Base-by-base conservation (phyloP, 2,329 filamentous ascomycete genomes). In the Xenosphaeropsis pyriputrescens region DNA sequence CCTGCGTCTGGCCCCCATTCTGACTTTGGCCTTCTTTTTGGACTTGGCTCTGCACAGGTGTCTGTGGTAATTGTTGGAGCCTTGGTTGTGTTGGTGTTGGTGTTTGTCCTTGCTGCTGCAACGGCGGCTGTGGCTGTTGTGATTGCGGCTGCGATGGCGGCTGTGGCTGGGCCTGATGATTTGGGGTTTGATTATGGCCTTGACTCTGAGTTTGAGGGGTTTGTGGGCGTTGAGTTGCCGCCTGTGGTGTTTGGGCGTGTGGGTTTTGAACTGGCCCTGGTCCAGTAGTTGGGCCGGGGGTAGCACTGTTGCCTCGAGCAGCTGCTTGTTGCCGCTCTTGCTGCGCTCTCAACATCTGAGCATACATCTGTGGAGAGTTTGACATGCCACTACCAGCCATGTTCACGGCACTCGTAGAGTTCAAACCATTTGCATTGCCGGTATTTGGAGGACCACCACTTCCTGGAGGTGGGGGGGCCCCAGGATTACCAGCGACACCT, bases 311-410 rank as follows among this genome's bases (percentile, higher is more conserved):
- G 16, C 35, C 18, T 18, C 13, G 14, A 22, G 33, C 38, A 18
- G 32, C 38, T 35, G n/a, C 16, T 13, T 37, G 19, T 43, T 61
- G 64, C 29, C 56, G 54, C 14, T 56, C 51, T 45, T 70, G 67
- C 22, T 68, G 61, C 36, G 65, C 63, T 31, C 65, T 60, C 57
- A 70, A 61, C 56, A 68, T 62, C n/a, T 66, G 65, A 29, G 67
- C 66, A 47, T 65, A 70, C 16, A 63, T 52, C 45, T 68, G 65
- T 9, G 53, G 53, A 38, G 61, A 57, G 18, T 58, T 60, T 41
- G 64, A 62, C 50, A 66, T 59, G 14, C 47, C 46, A 26, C 22
- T 9, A 17, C 30, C 36, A 8, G 46, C 43, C 32, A 45, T 39
- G 18, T 18, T 36, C 37, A 13, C 36, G 11, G 18, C 18, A 3